A percentile compares a stretch with the other conserved stretches of the same genome.
Evolutionary conservation across 2,329 filamentous ascomycete species (phyloP).

Genomic region (Zymoseptoria ardabiliae): DNA sequence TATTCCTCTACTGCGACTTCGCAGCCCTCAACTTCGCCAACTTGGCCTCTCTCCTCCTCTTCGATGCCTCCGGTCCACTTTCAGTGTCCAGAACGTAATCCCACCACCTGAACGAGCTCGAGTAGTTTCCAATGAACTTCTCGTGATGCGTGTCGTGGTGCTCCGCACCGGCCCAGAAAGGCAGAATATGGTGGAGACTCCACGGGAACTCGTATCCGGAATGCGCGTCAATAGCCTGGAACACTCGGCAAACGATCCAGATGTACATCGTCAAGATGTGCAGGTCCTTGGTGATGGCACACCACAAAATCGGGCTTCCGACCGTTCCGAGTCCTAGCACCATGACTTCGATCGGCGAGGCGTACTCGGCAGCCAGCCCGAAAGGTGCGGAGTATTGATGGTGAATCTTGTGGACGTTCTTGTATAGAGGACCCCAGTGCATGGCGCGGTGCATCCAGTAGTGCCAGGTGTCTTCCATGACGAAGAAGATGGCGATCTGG

Average conservation of each 20-base stretch:
- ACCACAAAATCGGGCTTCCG: constrained; percentile 74
- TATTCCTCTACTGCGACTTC: constrained; percentile 40
- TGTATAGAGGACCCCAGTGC: constrained; percentile 94
- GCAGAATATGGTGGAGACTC: constrained; percentile 89
- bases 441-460: constrained; percentile 92
- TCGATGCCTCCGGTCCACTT: constrained; percentile 77
- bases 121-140: constrained; percentile 96
- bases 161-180: constrained; percentile 95
- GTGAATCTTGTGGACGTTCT: constrained; percentile 96
- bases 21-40: constrained; percentile 62
- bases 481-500: constrained; percentile 90
- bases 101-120: constrained; percentile 99
- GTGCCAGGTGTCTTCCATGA: constrained; percentile 95
- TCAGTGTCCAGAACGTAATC: constrained; percentile 91
- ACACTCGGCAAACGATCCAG: constrained; percentile 88
- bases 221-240: constrained; percentile 97
- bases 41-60: constrained; percentile 75
- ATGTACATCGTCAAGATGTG: constrained; percentile 97
- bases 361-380: constrained; percentile 92
- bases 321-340: constrained; percentile 83
- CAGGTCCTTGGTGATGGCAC: constrained; percentile 72
- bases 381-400: constrained; percentile 98
- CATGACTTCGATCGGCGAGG: constrained; percentile 95
- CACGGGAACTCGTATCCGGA: constrained; percentile 98
- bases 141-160: constrained; percentile 98